A percentile compares a stretch with the other conserved stretches of the same genome.
These are phyloP conservation scores for Thymus mandschuricus DNA, from an alignment of 257 asterid genomes.

Conservation along the genomic window DNA sequence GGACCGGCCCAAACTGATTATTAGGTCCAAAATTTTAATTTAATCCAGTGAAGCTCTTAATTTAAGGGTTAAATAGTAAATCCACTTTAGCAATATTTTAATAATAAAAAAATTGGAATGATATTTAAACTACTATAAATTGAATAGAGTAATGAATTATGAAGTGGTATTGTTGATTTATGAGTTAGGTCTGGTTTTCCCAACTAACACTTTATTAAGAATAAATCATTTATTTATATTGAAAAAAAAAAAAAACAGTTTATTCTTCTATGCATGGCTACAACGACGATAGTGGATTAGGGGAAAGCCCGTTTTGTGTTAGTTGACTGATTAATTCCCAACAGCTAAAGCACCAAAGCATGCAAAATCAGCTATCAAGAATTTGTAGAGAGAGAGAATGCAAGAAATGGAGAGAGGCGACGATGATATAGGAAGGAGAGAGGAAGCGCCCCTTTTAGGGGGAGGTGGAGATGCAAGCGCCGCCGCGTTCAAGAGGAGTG, in stretches of 20 bases:
- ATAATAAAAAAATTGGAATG: no score
- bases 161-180: constrained; percentile 4
- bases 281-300: constrained; percentile 43
- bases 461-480: constrained; percentile 27
- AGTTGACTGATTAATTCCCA: constrained; percentile 38
- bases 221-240: background rate
- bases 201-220: background rate
- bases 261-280: background rate
- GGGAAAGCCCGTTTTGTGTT: constrained; percentile 39
- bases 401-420: constrained; percentile 50
- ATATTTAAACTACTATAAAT: no score
- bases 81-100: no score
- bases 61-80: no score
- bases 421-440: constrained; percentile 61
- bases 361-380: background rate
- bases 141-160: background rate
- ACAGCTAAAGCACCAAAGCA: background rate
- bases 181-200: constrained; percentile 8
- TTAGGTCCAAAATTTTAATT: no score
- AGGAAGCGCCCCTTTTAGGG: constrained; percentile 64
- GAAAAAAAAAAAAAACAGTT: no score
- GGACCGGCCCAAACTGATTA: no score
- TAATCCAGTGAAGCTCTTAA: no score
- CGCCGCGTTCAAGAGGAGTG: constrained; percentile 45
- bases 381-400: no score